Evolutionary conservation across 306 rosid genomes (phyloP).

Genomic region (Begonia loranthoides): DNA sequence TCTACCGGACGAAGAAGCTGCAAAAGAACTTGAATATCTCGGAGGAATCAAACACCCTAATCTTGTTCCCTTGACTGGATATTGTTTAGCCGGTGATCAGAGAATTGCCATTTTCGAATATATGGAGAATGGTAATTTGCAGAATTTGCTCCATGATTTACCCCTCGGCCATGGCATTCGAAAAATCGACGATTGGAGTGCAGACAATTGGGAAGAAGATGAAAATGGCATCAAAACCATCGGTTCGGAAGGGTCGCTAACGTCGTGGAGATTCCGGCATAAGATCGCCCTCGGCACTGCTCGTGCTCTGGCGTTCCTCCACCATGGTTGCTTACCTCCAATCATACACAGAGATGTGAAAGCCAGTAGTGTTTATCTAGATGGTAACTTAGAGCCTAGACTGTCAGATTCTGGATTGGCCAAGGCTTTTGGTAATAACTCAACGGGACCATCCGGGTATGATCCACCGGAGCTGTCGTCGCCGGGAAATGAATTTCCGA

Average conservation of each 20-base stretch:
- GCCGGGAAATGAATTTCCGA: slow-evolving; percentile 45
- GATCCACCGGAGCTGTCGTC: slow-evolving; percentile 70
- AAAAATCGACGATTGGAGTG: slow-evolving; percentile 85
- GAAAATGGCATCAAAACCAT: slow-evolving; percentile 54
- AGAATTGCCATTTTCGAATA: slow-evolving; percentile 91
- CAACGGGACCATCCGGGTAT: slow-evolving; percentile 62
- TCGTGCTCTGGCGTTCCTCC: slow-evolving; percentile 84
- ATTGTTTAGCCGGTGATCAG: slow-evolving; percentile 97
- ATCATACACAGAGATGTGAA: slow-evolving; percentile 92
- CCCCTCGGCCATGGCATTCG: slow-evolving; percentile 62
- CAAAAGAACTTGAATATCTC: slow-evolving; percentile 84
- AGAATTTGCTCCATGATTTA: slow-evolving; percentile 86
- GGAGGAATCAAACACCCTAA: slow-evolving; percentile 95
- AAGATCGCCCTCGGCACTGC: slow-evolving; percentile 84
- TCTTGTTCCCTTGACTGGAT: slow-evolving; percentile 92
- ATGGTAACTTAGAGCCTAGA: slow-evolving; percentile 79
- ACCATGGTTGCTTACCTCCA: slow-evolving; percentile 95
- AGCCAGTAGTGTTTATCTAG: slow-evolving; percentile 91
- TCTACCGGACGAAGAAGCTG: slow-evolving; percentile 82
- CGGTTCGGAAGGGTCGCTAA: slow-evolving; percentile 71
- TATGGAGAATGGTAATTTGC: slow-evolving; percentile 97
- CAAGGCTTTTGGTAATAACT: slow-evolving; percentile 67
- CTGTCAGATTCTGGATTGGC: slow-evolving; percentile 92
- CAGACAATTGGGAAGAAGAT: slow-evolving; percentile 87
- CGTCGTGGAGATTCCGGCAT: slow-evolving; percentile 88